These are phyloP conservation scores for Syzygium malaccense DNA, from an alignment of 441 rosid species.

Conservation along the genomic window DNA sequence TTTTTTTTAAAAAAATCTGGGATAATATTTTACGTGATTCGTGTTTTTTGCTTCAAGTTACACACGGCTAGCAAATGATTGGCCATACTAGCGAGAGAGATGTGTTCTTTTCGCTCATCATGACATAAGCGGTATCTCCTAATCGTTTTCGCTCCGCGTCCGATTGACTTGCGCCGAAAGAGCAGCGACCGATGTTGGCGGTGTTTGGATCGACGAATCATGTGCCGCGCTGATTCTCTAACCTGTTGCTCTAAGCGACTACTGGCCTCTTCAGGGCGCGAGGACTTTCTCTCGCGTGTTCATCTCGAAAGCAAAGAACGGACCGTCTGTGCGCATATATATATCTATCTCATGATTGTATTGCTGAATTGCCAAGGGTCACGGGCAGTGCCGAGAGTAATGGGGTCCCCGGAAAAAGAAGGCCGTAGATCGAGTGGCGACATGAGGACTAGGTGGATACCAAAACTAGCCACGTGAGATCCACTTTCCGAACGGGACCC, in stretches of 20 bases:
- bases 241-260: not conserved
- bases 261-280: not conserved
- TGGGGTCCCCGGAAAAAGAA: not conserved
- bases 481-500: not conserved
- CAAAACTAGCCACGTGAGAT: not conserved
- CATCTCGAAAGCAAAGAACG: not conserved
- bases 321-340: not conserved
- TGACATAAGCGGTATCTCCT: not conserved
- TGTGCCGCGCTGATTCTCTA: not conserved
- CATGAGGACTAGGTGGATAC: not conserved
- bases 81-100: not conserved
- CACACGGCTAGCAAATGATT: not conserved
- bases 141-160: not conserved
- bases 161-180: not conserved
- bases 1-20: not conserved
- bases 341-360: not conserved
- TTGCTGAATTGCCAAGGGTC: not conserved
- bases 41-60: not conserved
- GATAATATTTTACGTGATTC: not conserved
- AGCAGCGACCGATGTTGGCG: not conserved
- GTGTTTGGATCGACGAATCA: not conserved
- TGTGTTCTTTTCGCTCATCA: not conserved
- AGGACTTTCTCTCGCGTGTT: not conserved
- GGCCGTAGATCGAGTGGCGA: not conserved
- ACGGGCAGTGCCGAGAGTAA: not conserved